These are phyloP conservation scores for Aspergillus egyptiacus DNA, from an alignment of 495 filamentous ascomycete genomes.

Conservation along the genomic window DNA sequence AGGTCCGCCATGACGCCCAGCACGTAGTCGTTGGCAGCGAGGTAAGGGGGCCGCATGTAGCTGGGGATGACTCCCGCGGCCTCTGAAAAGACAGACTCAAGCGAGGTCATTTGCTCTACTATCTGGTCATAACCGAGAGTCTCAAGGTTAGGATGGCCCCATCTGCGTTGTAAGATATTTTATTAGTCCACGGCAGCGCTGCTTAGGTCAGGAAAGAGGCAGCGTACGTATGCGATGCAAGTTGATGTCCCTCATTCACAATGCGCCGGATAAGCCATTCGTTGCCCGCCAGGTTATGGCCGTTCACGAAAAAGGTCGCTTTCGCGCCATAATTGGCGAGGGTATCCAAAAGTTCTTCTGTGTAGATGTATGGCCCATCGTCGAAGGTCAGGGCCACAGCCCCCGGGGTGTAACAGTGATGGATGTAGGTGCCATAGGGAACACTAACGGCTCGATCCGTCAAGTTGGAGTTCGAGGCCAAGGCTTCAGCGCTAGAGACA, in stretches of 20 bases:
- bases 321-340: slow-evolving; percentile 53
- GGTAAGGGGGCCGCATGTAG: slow-evolving; percentile 56
- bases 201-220: too few species aligned
- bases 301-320: slow-evolving; percentile 72
- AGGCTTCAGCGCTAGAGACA: not conserved
- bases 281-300: slow-evolving; percentile 41
- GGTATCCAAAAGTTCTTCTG: slow-evolving; percentile 55
- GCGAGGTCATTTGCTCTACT: slow-evolving; percentile 59
- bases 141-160: slow-evolving; percentile 59
- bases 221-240: slow-evolving; percentile 66
- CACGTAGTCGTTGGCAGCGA: slow-evolving; percentile 28
- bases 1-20: slow-evolving; percentile 30
- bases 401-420: slow-evolving; percentile 53
- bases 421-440: slow-evolving; percentile 49
- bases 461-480: not conserved
- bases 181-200: too few species aligned
- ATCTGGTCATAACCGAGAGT: slow-evolving; percentile 46
- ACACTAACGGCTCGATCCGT: slow-evolving; percentile 16
- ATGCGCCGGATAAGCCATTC: slow-evolving; percentile 55
- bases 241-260: slow-evolving; percentile 61
- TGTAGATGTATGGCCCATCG: slow-evolving; percentile 67
- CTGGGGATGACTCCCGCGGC: slow-evolving; percentile 69
- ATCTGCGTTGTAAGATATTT: too few species aligned
- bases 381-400: slow-evolving; percentile 69
- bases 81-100: slow-evolving; percentile 62